Evolutionary conservation across 192 early-diverging fungal genomes (phyloP), one percentile per base, ranked within the genome.

Genomic region (Mortierella alpina): DNA sequence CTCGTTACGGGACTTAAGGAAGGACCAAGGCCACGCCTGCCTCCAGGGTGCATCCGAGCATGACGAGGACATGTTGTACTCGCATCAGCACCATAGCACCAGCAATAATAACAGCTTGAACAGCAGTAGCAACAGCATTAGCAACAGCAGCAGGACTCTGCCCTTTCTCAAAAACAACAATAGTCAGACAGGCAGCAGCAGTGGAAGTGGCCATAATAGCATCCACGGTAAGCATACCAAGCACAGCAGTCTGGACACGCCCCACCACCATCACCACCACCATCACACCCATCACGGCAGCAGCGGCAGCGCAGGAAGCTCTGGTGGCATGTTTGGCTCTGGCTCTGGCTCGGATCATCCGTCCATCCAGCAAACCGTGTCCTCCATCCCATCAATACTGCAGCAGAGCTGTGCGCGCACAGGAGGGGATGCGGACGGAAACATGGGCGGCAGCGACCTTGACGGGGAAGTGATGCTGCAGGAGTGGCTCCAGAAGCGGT

Each of bases 401-500:
- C 59, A 60, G 12, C 57, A 56, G 1, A 62, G 49, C 42, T 61
- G 39, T 45, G 3, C 9, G 7, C 31, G 6, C 71, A 59, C 17
- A 23, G 20, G 17, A 17, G 52, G 45, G 7, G 17, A 2, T n/a
- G 14, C 50, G 31, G 46, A 48, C 47, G 47, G n/a, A 31, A 5
- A 4, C n/a, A 56, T 31, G 45, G 44, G 14, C 48, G 51, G 53
- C 15, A 4, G 4, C 48, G 41, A 22, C 0, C 9, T 58, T 7
- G 67, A 61, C 20, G 77, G 64, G 17, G 50, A 55, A 40, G 53
- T 72, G 17, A 58, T 72, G 41, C 59, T 80, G 41, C 77, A 80
- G 23, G 77, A 80, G 14, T 80, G 77, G 77, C 59, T 80, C 50
- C 77, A 80, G 53, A 80, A 80, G 53, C 54, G 77, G 20, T 80